Evolutionary conservation across 768 basidiomycete genomes (phyloP).

Genomic region (Suillus cothurnatus): DNA sequence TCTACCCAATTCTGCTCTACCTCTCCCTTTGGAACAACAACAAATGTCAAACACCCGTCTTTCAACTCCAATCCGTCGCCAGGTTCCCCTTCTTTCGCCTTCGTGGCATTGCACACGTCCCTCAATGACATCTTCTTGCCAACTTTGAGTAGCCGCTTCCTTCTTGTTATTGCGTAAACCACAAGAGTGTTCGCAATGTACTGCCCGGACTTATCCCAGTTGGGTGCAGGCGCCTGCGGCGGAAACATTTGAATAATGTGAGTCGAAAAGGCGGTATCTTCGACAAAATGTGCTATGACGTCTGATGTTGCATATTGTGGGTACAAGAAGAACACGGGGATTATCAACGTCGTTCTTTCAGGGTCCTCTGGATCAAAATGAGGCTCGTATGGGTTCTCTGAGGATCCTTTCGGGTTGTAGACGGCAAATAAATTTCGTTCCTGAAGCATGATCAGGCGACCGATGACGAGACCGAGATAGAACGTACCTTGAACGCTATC

Average conservation of each 20-base stretch:
- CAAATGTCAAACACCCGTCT: slow-evolving; percentile 81
- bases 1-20: slow-evolving; percentile 86
- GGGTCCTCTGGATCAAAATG: slow-evolving; percentile 70
- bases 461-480: slow-evolving; percentile 3
- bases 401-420: slow-evolving; percentile 49
- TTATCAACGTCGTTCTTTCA: slow-evolving; percentile 58
- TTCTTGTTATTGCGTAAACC: slow-evolving; percentile 81
- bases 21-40: slow-evolving; percentile 74
- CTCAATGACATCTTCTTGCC: slow-evolving; percentile 87
- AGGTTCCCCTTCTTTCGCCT: slow-evolving; percentile 57
- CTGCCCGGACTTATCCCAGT: slow-evolving; percentile 76
- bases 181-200: slow-evolving; percentile 67
- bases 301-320: slow-evolving; percentile 90
- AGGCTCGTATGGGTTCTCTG: slow-evolving; percentile 60
- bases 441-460: slow-evolving; percentile 41
- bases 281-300: slow-evolving; percentile 82
- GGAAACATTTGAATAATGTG: slow-evolving; percentile 87
- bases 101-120: slow-evolving; percentile 70
- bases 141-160: slow-evolving; percentile 81
- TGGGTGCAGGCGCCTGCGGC: slow-evolving; percentile 58
- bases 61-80: slow-evolving; percentile 83
- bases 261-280: slow-evolving; percentile 79
- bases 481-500: slow-evolving; percentile 61
- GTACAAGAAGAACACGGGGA: slow-evolving; percentile 93
- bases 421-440: slow-evolving; percentile 69